Evolutionary conservation across 768 basidiomycete species (phyloP).

Genomic region (Mycena alexandri): DNA sequence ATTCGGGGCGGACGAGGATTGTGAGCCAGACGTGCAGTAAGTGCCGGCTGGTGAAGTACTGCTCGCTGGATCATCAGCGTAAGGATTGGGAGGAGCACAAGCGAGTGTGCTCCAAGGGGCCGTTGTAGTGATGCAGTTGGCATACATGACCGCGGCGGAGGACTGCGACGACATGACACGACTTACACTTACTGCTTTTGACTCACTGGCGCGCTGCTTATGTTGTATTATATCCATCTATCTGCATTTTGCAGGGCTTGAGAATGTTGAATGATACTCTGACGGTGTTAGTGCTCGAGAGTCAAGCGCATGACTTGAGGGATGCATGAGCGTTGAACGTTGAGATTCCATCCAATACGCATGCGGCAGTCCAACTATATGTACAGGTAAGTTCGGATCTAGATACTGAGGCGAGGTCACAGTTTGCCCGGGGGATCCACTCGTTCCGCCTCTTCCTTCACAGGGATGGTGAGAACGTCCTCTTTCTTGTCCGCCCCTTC

Average conservation of each 20-base stretch:
- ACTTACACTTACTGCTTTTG: constrained; percentile 24
- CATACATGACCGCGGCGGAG: not conserved
- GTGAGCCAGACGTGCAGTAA: constrained; percentile 78
- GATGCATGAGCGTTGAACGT: too few species aligned
- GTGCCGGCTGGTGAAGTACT: constrained; percentile 84
- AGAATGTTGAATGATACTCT: too few species aligned
- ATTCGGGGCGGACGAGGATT: constrained; percentile 48
- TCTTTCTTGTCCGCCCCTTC: not conserved
- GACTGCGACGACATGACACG: constrained; percentile 16
- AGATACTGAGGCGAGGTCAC: not conserved
- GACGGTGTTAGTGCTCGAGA: too few species aligned
- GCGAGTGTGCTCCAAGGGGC: constrained; percentile 65
- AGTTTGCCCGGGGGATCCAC: not conserved
- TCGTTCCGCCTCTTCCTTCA: not conserved
- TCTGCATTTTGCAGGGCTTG: too few species aligned
- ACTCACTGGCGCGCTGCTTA: constrained; percentile 14
- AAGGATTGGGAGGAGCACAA: constrained; percentile 86
- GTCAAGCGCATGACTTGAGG: too few species aligned
- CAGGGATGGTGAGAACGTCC: not conserved
- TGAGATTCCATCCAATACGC: too few species aligned
- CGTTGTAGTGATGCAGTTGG: constrained; percentile 1
- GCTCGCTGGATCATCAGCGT: constrained; percentile 79
- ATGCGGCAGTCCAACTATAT: not conserved
- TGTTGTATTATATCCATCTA: not conserved
- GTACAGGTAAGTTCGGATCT: not conserved